Evolutionary conservation across 2,329 filamentous ascomycete genomes (phyloP).

Genomic region (Alternaria angustiovoidea): DNA sequence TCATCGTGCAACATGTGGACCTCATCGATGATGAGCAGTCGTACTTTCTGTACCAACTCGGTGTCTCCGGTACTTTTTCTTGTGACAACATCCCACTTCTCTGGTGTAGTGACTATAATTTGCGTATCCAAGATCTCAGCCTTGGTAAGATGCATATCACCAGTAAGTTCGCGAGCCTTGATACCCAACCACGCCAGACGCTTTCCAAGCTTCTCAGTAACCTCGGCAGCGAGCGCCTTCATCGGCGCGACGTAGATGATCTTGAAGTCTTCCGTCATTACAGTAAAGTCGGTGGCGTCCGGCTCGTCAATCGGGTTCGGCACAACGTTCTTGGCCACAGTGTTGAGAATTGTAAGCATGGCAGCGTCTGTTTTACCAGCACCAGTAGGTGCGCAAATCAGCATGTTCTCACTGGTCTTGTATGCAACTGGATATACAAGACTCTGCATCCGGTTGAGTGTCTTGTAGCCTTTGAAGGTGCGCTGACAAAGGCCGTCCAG

Average conservation of each 20-base stretch:
- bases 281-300: slow-evolving; percentile 77
- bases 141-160: slow-evolving; percentile 99
- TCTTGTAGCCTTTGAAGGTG: slow-evolving; percentile 95
- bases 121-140: slow-evolving; percentile 94
- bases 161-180: slow-evolving; percentile 90
- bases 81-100: slow-evolving; percentile 99
- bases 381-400: slow-evolving; percentile 97
- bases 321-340: slow-evolving; percentile 82
- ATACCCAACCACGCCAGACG: slow-evolving; percentile 93
- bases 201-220: slow-evolving; percentile 92
- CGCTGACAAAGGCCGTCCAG: slow-evolving; percentile 87
- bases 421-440: slow-evolving; percentile 95
- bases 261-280: slow-evolving; percentile 91
- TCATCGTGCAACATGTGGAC: slow-evolving; percentile 99
- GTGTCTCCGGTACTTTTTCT: slow-evolving; percentile 97
- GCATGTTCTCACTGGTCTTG: slow-evolving; percentile 96
- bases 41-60: slow-evolving; percentile 95
- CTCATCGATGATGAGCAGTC: slow-evolving; percentile 95
- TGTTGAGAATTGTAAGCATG: slow-evolving; percentile 94
- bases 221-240: slow-evolving; percentile 96
- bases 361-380: slow-evolving; percentile 98
- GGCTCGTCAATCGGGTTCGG: slow-evolving; percentile 81
- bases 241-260: slow-evolving; percentile 99
- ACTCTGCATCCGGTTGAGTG: slow-evolving; percentile 97
- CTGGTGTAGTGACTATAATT: slow-evolving; percentile 97